A percentile compares a stretch with the other conserved stretches of the same genome.
Conservation (phyloP, 1,284 basidiomycete species). For the Lignosus rhinocerotis region DNA sequence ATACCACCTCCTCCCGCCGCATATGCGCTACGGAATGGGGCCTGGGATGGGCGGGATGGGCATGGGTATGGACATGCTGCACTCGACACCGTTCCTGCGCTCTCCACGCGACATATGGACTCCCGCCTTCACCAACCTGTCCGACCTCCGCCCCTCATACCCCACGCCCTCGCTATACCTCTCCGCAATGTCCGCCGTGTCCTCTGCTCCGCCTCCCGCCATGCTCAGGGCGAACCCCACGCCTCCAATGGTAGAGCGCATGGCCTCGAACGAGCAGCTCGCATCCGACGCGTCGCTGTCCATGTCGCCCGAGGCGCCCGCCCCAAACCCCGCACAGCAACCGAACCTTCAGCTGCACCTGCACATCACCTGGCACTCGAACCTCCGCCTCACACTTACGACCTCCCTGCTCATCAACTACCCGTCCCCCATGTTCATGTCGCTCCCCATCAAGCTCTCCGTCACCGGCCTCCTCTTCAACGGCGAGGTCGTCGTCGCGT, state of each 20-base stretch:
- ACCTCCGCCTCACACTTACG: slow-evolving; percentile 81
- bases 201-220: slow-evolving; percentile 16
- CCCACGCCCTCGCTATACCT: slow-evolving; percentile 33
- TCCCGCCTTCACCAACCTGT: slow-evolving; percentile 36
- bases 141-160: slow-evolving; percentile 32
- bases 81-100: slow-evolving; percentile 52
- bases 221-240: slow-evolving; percentile 11
- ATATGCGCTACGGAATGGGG: slow-evolving; percentile 64
- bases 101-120: slow-evolving; percentile 52
- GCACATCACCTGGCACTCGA: slow-evolving; percentile 74
- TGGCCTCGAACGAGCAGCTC: neutral
- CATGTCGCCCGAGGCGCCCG: slow-evolving; percentile 7
- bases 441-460: slow-evolving; percentile 88
- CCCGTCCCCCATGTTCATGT: slow-evolving; percentile 93
- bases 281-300: slow-evolving; percentile 4
- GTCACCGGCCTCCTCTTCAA: slow-evolving; percentile 87
- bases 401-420: slow-evolving; percentile 97
- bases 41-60: slow-evolving; percentile 37
- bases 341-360: slow-evolving; percentile 80
- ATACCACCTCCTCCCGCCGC: slow-evolving; percentile 69
- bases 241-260: slow-evolving; percentile 9
- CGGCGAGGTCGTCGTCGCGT: slow-evolving; percentile 88
- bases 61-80: slow-evolving; percentile 53
- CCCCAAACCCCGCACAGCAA: slow-evolving; percentile 38
- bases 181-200: slow-evolving; percentile 30